Evolutionary conservation across 2,329 filamentous ascomycete genomes (phyloP).

Genomic region (Xylaria hypoxylon): DNA sequence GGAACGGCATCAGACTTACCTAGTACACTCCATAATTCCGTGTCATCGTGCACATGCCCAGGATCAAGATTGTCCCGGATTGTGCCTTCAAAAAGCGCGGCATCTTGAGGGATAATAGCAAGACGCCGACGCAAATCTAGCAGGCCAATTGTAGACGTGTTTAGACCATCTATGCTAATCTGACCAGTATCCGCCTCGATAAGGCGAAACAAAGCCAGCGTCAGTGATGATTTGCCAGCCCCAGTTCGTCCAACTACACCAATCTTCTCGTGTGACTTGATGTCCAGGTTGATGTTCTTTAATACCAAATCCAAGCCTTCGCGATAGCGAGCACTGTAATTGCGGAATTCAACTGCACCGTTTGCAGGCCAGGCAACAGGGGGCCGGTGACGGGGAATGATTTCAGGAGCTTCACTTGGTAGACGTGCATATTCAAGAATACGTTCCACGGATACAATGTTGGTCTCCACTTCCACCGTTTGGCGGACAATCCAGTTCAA

Average conservation of each 20-base stretch:
- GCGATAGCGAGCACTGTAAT: conserved; percentile 94
- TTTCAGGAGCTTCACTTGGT: conserved; percentile 93
- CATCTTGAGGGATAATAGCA: conserved; percentile 98
- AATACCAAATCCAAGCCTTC: conserved; percentile 90
- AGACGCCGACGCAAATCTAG: conserved; percentile 88
- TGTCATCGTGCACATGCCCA: conserved; percentile 94
- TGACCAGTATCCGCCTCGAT: conserved; percentile 87
- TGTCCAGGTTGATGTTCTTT: conserved; percentile 90
- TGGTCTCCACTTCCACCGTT: conserved; percentile 99
- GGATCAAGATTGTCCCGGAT: conserved; percentile 96
- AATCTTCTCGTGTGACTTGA: conserved; percentile 97
- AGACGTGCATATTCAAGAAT: conserved; percentile 94
- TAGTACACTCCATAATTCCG: conserved; percentile 94
- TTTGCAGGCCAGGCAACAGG: conserved; percentile 91
- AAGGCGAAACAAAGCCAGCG: conserved; percentile 91
- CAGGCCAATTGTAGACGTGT: conserved; percentile 90
- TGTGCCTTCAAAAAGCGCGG: conserved; percentile 92
- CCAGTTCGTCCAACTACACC: conserved; percentile 96
- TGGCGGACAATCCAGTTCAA: conserved; percentile 99
- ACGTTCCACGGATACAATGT: conserved; percentile 98
- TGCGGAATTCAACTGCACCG: conserved; percentile 88
- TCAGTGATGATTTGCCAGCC: conserved; percentile 94
- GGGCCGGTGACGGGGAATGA: conserved; percentile 87
- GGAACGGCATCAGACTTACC: conserved; percentile 67
- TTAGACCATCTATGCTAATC: conserved; percentile 89